Base-by-base conservation (phyloP, 805 yeast genomes). In the Millerozyma acaciae region DNA sequence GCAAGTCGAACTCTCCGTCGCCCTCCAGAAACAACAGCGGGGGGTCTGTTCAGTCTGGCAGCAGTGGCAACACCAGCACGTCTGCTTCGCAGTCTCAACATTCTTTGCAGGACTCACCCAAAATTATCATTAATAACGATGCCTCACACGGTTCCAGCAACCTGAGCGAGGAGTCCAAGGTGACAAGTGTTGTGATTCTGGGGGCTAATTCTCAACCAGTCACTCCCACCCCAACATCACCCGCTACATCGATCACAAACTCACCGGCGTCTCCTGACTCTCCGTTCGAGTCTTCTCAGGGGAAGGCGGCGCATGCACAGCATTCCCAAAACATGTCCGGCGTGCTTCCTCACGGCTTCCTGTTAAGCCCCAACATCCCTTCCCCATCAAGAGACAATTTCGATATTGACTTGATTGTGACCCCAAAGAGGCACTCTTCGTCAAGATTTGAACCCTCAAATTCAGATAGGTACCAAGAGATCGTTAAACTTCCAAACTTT, bases 351-450 rank as follows among this genome's bases (percentile, higher is more conserved):
- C 58, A 52, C 35, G 37, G 39, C 15, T 42, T 45, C 25, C 47
- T 42, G 24, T 49, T 51, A 15, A 48, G 36, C 28, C 55, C 60
- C 5, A 53, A 55, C 34, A 55, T 77, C 35, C 74, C 78, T 6
- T 68, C 81, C 3, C 82, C 83, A 21, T 68, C 80, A 18, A 77
- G 76, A 51, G 84, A 83, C 45, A 78, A 67, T 26, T 69, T 75
- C 40, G 86, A 85, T 45, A 71, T 89, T 37, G 97, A 89, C 50
- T 72, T 89, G 46, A 82, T 89, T 33, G 79, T 54, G 14, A 55
- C 69, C 2, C 96, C 97, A 15, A 87, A 84, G 52, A 78, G 97
- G 53, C 97, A 90, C 56, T 83, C 90, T 32, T 84, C 95, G 18
- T 85, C 95, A 21, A 73, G 96, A 45, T 87, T 93, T 46, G 97